Evolutionary conservation across 2,329 filamentous ascomycete species (phyloP), one percentile per base, ranked within the genome.

Genomic region (Rhynchosporium agropyri): DNA sequence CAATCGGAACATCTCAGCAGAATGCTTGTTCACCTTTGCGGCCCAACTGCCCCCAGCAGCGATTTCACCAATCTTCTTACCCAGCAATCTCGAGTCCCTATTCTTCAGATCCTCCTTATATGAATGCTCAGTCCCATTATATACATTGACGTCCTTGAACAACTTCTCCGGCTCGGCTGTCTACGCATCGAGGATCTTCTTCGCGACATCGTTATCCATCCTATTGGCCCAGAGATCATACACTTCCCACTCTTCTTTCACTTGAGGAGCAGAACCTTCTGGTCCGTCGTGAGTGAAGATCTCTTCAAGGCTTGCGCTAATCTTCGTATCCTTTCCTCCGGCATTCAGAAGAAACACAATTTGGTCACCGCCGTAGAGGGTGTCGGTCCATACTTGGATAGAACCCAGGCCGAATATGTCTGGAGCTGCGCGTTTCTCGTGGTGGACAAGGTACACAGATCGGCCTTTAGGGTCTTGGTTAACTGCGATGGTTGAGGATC

Each of bases 141-240:
- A 81, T 67, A 77, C 71, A 29, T 66, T 62, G 26, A 63, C 60
- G 20, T 63, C 59, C 20, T 61, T 62, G n/a, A 67, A 64, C 12
- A 67, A 55, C 5, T 28, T 53, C 28, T 43, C 40, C 45, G 60
- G 5, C 20, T 64, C 55, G 13, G 53, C 42, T 2, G 26, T 10
- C 4, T 33, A n/a, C 8, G 63, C 51, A 29, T 64, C 62, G 3
- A 62, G 31, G 31, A 63, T 61, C 43, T 73, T 60, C 43, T 72
- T 70, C 0, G 80, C 80, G 59, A 78, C 76, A 1, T 70, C 72
- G 33, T 77, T 73, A 29, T 71, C 74, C 80, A 84, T 82, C 40
- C 82, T 75, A 63, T 80, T 78, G 3, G 77, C 81, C 82, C 82
- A 84, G 2, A 84, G 73, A 67, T 84, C 81, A 67, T 78, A 80